A percentile compares a stretch with the other conserved stretches of the same genome.
phyloP scores from a whole-genome alignment of 306 rosid genomes.

The Myrica gale region DNA sequence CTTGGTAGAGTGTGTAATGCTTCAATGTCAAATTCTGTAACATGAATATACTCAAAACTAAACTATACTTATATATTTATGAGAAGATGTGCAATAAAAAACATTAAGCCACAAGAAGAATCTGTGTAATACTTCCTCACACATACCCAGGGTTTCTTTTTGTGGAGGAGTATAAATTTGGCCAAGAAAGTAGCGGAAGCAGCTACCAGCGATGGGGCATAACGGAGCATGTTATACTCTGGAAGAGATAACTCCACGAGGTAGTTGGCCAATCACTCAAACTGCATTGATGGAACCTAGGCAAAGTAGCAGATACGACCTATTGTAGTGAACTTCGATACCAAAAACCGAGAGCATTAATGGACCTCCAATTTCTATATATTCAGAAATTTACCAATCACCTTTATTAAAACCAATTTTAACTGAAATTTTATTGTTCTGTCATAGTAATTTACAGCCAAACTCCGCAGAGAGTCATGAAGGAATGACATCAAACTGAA shows the following conservation, averaged over 20 bases:
- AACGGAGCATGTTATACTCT: conserved; percentile 51
- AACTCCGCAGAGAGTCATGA: background rate
- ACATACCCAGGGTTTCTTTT: conserved; percentile 64
- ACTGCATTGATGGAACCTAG: conserved; percentile 48
- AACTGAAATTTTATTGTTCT: background rate
- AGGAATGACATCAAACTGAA: background rate
- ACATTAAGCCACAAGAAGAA: conserved; percentile 15
- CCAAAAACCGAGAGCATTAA: background rate
- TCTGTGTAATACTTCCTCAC: conserved; percentile 4
- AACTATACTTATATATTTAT: conserved; percentile 4
- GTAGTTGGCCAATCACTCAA: conserved; percentile 59
- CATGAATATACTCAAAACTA: conserved; percentile 14
- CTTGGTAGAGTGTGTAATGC: conserved; percentile 60
- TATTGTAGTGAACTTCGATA: background rate
- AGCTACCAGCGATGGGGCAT: conserved; percentile 57
- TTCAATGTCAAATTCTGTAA: conserved; percentile 61
- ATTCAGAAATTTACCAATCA: background rate
- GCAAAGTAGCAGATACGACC: conserved; percentile 15
- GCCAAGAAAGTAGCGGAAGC: conserved; percentile 73
- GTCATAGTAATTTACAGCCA: background rate
- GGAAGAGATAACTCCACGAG: conserved; percentile 57
- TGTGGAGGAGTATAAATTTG: conserved; percentile 49
- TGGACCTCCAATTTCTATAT: no score
- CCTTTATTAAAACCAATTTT: background rate
- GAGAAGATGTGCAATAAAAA: conserved; percentile 9